Conservation (phyloP, 2,329 filamentous ascomycete species). For the Pyrenochaeta sp. region DNA sequence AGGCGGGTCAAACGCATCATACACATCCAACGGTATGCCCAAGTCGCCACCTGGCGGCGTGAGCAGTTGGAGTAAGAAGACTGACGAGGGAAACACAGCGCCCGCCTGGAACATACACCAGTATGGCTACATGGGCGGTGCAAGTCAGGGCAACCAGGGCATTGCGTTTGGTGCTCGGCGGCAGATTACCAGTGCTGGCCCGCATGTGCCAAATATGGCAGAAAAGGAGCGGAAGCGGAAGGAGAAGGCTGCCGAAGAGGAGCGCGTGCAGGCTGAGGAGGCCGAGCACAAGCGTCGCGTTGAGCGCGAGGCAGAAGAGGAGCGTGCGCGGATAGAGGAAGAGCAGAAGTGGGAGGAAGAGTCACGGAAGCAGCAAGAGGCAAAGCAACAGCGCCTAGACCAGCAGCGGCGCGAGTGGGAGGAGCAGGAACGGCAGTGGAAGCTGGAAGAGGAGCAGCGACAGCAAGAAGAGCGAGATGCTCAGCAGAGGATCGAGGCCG, state of each 20-base stretch:
- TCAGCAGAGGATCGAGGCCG: slow-evolving; percentile 71
- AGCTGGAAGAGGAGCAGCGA: slow-evolving; percentile 76
- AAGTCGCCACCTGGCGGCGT: slow-evolving; percentile 63
- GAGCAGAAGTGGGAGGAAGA: slow-evolving; percentile 74
- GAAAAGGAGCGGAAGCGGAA: slow-evolving; percentile 79
- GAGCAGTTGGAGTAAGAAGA: slow-evolving; percentile 89
- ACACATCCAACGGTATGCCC: slow-evolving; percentile 58
- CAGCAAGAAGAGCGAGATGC: slow-evolving; percentile 77
- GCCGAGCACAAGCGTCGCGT: slow-evolving; percentile 58
- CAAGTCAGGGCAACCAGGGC: slow-evolving; percentile 93
- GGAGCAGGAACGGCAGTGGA: slow-evolving; percentile 79
- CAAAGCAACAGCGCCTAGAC: slow-evolving; percentile 67
- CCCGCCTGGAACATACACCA: slow-evolving; percentile 99
- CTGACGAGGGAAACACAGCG: slow-evolving; percentile 79
- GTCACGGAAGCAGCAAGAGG: slow-evolving; percentile 65
- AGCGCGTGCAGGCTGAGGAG: slow-evolving; percentile 62
- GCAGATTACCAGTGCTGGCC: slow-evolving; percentile 87
- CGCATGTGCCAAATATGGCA: slow-evolving; percentile 79
- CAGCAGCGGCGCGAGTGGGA: slow-evolving; percentile 79
- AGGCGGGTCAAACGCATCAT: slow-evolving; percentile 67
- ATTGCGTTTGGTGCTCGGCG: slow-evolving; percentile 90
- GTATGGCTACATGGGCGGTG: slow-evolving; percentile 96
- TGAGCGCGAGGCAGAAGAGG: slow-evolving; percentile 68
- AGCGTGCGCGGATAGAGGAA: slow-evolving; percentile 68
- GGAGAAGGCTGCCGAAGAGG: slow-evolving; percentile 65